phyloP scores from a whole-genome alignment of 108 stramenopile species.

The Phaeodactylum tricornutum region DNA sequence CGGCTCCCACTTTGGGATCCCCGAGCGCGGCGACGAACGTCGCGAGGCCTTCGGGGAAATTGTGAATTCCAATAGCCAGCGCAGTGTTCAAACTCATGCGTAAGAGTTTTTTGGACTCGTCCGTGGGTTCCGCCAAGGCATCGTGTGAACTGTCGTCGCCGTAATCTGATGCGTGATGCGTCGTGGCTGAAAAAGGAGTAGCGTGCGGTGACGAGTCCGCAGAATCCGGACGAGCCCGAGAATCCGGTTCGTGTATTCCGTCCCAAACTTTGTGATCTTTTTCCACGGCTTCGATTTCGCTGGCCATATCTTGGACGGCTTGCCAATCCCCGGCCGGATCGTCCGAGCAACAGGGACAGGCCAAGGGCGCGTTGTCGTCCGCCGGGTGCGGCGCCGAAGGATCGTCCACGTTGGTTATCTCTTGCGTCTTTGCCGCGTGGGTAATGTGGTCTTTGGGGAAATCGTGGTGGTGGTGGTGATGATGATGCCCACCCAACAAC shows the following conservation, averaged over 20 bases:
- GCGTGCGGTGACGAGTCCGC: no score
- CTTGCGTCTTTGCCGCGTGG: not conserved
- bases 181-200: no score
- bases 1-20: conserved; percentile 48
- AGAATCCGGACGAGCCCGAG: no score
- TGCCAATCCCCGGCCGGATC: conserved; percentile 20
- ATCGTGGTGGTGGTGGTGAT: conserved; percentile 22
- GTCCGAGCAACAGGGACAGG: conserved; percentile 10
- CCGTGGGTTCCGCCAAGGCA: no score
- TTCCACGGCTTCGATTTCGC: conserved; percentile 1
- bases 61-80: conserved; percentile 69
- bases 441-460: no score
- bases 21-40: conserved; percentile 58
- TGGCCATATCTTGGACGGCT: conserved; percentile 6
- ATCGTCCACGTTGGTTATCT: not conserved
- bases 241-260: no score
- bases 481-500: conserved; percentile 8
- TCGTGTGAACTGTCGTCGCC: no score
- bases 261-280: conserved; percentile 1
- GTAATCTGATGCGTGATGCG: no score
- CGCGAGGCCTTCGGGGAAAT: conserved; percentile 83
- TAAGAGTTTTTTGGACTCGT: conserved; percentile 22
- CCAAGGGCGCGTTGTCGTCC: not conserved
- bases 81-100: conserved; percentile 54
- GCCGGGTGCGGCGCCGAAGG: not conserved